Conservation (phyloP, 129 eudicot genomes). For the Pulicaria dysenterica region DNA sequence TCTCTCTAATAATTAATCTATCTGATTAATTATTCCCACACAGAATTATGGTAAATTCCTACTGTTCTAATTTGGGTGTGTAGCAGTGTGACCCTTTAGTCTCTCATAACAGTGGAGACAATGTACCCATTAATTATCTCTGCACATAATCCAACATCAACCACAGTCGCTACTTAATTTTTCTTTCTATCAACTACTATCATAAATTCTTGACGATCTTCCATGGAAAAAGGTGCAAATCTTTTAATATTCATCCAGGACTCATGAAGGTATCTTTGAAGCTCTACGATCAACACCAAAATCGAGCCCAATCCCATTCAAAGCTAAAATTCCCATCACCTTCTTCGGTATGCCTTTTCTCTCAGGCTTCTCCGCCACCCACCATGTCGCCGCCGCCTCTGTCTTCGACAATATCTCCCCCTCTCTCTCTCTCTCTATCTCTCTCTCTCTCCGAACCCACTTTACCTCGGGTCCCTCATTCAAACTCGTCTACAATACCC, state of each 20-base stretch:
- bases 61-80: too few species aligned
- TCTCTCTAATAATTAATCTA: too few species aligned
- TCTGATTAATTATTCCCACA: too few species aligned
- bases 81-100: too few species aligned
- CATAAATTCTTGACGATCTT: background rate
- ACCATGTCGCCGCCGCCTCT: conserved; percentile 37
- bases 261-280: conserved; percentile 72
- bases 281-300: conserved; percentile 55
- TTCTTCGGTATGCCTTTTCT: conserved; percentile 82
- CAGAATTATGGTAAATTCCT: too few species aligned
- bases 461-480: conserved; percentile 81
- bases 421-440: too few species aligned
- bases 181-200: background rate
- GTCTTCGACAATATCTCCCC: conserved; percentile 43
- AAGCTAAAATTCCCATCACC: conserved; percentile 81
- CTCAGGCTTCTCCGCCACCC: conserved; percentile 78
- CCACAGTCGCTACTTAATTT: background rate
- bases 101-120: too few species aligned
- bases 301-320: conserved; percentile 58
- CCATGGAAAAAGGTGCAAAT: background rate
- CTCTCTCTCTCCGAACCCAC: conserved; percentile 82
- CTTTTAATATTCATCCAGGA: background rate
- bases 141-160: too few species aligned
- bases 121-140: too few species aligned
- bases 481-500: conserved; percentile 73